These are phyloP conservation scores for Solanum pimpinellifolium DNA, from an alignment of 257 asterid species.

Conservation along the genomic window DNA sequence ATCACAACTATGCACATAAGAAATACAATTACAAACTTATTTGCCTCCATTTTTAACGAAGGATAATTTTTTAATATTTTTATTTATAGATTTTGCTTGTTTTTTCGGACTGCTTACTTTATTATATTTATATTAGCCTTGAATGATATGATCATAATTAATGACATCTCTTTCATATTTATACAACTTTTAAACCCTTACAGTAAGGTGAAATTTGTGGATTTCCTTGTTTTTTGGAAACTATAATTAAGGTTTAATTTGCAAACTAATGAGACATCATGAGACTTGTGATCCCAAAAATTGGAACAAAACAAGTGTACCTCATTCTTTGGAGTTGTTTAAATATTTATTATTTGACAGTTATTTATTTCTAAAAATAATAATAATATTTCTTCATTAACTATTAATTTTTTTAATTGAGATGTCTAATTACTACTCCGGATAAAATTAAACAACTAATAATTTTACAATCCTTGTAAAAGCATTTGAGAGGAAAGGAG, in stretches of 20 bases:
- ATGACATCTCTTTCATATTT: background rate
- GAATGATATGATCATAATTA: background rate
- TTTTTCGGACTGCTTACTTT: background rate
- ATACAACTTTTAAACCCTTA: background rate
- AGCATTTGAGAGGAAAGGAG: no score
- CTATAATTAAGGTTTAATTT: background rate
- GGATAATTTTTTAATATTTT: background rate
- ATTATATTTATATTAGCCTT: background rate
- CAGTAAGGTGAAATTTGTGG: background rate
- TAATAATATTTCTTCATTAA: no score
- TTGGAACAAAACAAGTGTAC: background rate
- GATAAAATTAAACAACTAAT: no score
- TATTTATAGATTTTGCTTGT: background rate
- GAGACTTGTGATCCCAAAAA: background rate
- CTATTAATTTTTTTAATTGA: no score
- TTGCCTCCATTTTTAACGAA: background rate
- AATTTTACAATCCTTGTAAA: no score
- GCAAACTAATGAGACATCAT: background rate
- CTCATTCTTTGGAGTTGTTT: no score
- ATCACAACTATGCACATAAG: background rate
- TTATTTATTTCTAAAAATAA: no score
- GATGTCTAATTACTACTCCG: no score
- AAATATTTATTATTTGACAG: no score
- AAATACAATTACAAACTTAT: conserved; percentile 4
- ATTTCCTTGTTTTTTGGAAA: background rate